A percentile compares a stretch with the other conserved stretches of the same genome.
phyloP scores from a whole-genome alignment of 2,329 filamentous ascomycete species.

The Xylariomycetidae sp. region DNA sequence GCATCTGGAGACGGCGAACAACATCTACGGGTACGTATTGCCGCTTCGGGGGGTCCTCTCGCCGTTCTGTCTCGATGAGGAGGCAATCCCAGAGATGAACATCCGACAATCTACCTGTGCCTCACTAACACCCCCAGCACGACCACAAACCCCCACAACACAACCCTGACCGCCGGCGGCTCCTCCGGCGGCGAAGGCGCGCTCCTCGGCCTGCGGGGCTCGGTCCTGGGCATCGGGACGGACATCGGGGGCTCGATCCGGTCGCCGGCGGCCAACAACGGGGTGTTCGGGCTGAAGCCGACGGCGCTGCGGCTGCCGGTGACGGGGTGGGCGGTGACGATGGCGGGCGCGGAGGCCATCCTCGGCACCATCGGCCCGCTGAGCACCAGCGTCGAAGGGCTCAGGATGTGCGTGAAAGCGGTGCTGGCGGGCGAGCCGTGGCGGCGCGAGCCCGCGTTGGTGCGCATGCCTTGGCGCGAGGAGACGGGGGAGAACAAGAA shows the following conservation, averaged over 20 bases:
- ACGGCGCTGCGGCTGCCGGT: slow-evolving; percentile 36
- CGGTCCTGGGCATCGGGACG: slow-evolving; percentile 46
- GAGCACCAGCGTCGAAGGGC: slow-evolving; percentile 43
- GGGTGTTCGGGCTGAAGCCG: slow-evolving; percentile 37
- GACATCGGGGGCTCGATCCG: slow-evolving; percentile 47
- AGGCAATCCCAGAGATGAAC: too few relatives aligned
- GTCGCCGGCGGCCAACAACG: slow-evolving; percentile 40
- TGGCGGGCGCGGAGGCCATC: slow-evolving; percentile 39
- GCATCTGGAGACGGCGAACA: slow-evolving; percentile 45
- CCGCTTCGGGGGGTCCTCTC: too few relatives aligned
- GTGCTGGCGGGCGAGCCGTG: slow-evolving; percentile 23
- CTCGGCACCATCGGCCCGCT: slow-evolving; percentile 47
- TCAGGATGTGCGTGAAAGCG: slow-evolving; percentile 35
- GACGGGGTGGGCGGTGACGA: slow-evolving; percentile 29
- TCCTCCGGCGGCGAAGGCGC: slow-evolving; percentile 53
- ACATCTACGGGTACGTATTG: slow-evolving; percentile 35
- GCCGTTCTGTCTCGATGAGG: too few relatives aligned
- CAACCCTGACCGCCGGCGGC: slow-evolving; percentile 43
- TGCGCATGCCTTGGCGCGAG: slow-evolving; percentile 18
- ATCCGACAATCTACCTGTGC: too few relatives aligned
- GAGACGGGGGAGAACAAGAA: slow-evolving; percentile 26
- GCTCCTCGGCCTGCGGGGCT: slow-evolving; percentile 44
- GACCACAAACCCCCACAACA: slow-evolving; percentile 50
- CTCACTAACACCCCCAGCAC: slow-evolving; percentile 33
- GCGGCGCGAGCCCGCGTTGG: slow-evolving; percentile 18